Evolutionary conservation across 352 stramenopile genomes (phyloP).

Genomic region (Phytophthora idaei): DNA sequence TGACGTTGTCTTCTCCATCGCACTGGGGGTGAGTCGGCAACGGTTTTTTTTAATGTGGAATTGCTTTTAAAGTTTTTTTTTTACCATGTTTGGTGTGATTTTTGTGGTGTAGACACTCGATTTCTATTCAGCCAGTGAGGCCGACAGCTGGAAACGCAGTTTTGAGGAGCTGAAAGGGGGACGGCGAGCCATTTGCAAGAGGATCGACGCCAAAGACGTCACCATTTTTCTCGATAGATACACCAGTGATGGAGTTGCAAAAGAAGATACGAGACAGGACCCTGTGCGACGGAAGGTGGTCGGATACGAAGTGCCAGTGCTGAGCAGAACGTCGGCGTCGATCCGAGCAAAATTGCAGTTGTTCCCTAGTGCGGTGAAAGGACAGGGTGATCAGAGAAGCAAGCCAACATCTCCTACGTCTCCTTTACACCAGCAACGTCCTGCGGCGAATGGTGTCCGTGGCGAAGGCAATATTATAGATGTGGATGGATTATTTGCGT

Average conservation of each 20-base stretch:
- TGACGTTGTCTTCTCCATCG: conserved; percentile 84
- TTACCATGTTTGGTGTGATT: neutral
- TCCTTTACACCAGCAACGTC: conserved; percentile 12
- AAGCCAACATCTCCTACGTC: conserved; percentile 23
- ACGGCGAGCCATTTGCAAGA: conserved; percentile 62
- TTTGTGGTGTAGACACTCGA: conserved; percentile 59
- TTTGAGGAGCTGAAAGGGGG: conserved; percentile 69
- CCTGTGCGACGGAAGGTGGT: conserved; percentile 71
- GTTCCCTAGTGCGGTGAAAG: conserved; percentile 37
- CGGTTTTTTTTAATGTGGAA: conserved; percentile 3
- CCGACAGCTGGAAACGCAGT: conserved; percentile 56
- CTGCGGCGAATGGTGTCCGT: neutral
- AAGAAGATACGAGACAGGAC: conserved; percentile 23
- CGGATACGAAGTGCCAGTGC: conserved; percentile 81
- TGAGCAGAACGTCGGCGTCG: conserved; percentile 72
- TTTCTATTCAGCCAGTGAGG: conserved; percentile 74
- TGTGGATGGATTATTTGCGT: conserved; percentile 42
- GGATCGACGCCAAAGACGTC: conserved; percentile 76
- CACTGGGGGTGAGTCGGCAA: conserved; percentile 58
- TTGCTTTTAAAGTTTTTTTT: conserved; percentile 2
- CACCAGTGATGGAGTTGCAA: conserved; percentile 55
- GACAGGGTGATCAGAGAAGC: conserved; percentile 18
- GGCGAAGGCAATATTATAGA: conserved; percentile 36
- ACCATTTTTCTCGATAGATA: conserved; percentile 89
- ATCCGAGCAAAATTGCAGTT: conserved; percentile 60